phyloP scores from a whole-genome alignment of 495 filamentous ascomycete species.

The Talaromyces ruber region DNA sequence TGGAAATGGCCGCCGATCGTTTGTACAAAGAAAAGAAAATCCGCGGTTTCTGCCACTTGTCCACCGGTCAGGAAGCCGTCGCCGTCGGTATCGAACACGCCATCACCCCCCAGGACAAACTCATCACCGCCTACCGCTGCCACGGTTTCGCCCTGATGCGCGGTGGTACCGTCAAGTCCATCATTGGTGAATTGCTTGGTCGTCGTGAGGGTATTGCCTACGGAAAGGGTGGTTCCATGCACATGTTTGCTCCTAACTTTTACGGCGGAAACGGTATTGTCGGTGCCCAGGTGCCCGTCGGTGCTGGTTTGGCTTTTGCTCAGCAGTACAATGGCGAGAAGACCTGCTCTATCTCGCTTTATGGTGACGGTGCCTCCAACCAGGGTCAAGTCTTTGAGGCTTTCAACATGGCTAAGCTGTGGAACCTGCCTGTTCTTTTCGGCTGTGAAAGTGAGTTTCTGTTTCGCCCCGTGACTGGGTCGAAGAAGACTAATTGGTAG shows the following conservation, averaged over 20 bases:
- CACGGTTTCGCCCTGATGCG: conserved; percentile 98
- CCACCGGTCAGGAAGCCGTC: conserved; percentile 95
- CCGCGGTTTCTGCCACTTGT: conserved; percentile 97
- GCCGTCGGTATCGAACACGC: conserved; percentile 96
- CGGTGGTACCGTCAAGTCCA: conserved; percentile 80
- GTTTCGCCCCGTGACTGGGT: not conserved
- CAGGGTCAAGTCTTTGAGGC: conserved; percentile 99
- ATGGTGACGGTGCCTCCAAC: conserved; percentile 96
- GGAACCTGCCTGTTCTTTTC: conserved; percentile 91
- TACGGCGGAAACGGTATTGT: conserved; percentile 99
- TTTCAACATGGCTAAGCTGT: conserved; percentile 99
- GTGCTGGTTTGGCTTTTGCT: conserved; percentile 92
- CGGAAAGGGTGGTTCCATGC: conserved; percentile 98
- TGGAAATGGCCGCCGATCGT: conserved; percentile 98
- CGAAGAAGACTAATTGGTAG: conserved; percentile 32
- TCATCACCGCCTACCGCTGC: conserved; percentile 98
- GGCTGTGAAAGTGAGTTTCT: conserved; percentile 85
- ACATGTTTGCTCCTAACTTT: conserved; percentile 98
- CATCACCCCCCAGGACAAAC: conserved; percentile 78
- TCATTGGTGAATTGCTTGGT: conserved; percentile 94
- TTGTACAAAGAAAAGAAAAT: conserved; percentile 99
- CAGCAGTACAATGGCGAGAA: conserved; percentile 84
- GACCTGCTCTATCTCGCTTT: conserved; percentile 80
- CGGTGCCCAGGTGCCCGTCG: conserved; percentile 95
- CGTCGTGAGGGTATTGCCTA: conserved; percentile 93